A percentile compares a stretch with the other conserved stretches of the same genome.
Conservation (phyloP, 2,329 filamentous ascomycete genomes). For the Septoria petroselini region DNA sequence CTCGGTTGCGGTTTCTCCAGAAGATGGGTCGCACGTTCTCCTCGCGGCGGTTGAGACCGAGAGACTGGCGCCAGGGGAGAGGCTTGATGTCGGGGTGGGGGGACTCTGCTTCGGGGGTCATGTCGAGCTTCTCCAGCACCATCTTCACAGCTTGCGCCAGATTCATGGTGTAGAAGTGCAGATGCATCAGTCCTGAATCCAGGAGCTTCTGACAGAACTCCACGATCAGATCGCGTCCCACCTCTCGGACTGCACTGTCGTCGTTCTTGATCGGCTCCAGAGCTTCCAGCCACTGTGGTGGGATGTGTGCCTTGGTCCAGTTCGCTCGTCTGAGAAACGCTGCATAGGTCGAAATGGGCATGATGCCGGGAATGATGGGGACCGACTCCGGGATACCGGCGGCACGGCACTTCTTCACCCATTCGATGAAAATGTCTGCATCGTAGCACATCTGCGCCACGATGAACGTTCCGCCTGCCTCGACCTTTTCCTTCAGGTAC, state of each 20-base stretch:
- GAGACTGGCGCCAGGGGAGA: constrained; percentile 94
- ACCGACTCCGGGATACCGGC: constrained; percentile 68
- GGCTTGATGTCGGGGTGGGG: constrained; percentile 55
- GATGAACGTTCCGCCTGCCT: constrained; percentile 88
- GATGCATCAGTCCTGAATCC: constrained; percentile 71
- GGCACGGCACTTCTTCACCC: constrained; percentile 81
- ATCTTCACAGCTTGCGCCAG: constrained; percentile 89
- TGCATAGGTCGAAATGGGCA: constrained; percentile 93
- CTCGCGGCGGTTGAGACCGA: constrained; percentile 79
- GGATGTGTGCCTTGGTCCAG: constrained; percentile 85
- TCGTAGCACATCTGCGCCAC: constrained; percentile 99
- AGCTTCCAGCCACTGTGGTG: constrained; percentile 72
- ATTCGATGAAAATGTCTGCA: constrained; percentile 87
- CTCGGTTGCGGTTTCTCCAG: constrained; percentile 96
- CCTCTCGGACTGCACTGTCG: constrained; percentile 83
- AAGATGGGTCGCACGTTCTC: constrained; percentile 98
- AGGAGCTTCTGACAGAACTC: constrained; percentile 87
- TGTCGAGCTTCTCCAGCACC: constrained; percentile 83
- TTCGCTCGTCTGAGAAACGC: constrained; percentile 86
- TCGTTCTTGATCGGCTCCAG: constrained; percentile 96
- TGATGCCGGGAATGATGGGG: constrained; percentile 82
- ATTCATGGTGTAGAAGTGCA: constrained; percentile 99
- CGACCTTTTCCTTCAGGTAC: constrained; percentile 95
- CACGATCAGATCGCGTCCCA: constrained; percentile 82
- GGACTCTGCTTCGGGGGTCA: constrained; percentile 73